Base-by-base conservation (phyloP, 75 land plant species). In the Selaginella moellendorffii region DNA sequence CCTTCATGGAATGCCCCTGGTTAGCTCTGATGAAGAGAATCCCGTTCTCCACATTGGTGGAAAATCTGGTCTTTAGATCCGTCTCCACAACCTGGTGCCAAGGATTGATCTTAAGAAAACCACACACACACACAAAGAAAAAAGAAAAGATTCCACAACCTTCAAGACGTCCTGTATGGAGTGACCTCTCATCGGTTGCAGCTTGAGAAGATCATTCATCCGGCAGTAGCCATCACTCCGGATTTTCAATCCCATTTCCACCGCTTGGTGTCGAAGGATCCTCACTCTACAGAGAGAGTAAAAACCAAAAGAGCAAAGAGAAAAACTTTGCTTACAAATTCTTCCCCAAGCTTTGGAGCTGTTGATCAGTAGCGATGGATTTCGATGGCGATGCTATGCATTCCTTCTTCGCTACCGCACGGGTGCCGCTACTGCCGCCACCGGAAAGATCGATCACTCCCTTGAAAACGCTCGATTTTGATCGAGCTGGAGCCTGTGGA, bases 1-100 rank as follows among this genome's bases (percentile, higher is more conserved):
- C 97, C 72, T 31, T 52, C 9, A 92, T 52, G 5, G 85, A 76
- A 61, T 92, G 97, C 20, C 97, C 97, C 75, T 92, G 97, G 54
- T 87, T 88, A 59, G 97, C 97, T 21, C 97, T 81, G 17, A 92
- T 88, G 2, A 78, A 62, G 21, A 88, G 84, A 63, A 77, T 74
- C 24, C 89, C 87, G 71, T 77, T 61, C 46, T 92, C 87, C 68
- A 85, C 84, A 74, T 63, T 22, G 20, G 85, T 71, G 56, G 83
- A 69, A 67, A 92, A 88, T 1, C 97, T 76, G 36, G 83, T 86
- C 74, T 92, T 92, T 31, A 78, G 78, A 54, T 92, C 97, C 68
- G 61, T 79, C 65, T 78, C 73, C 2, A 92, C 97, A 30, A 90
- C 97, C 97, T 92, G 64, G 14, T 36, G 14, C 14, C 14, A 36